Base-by-base conservation (phyloP, 495 filamentous ascomycete genomes). In the Lindgomyces ingoldianus region DNA sequence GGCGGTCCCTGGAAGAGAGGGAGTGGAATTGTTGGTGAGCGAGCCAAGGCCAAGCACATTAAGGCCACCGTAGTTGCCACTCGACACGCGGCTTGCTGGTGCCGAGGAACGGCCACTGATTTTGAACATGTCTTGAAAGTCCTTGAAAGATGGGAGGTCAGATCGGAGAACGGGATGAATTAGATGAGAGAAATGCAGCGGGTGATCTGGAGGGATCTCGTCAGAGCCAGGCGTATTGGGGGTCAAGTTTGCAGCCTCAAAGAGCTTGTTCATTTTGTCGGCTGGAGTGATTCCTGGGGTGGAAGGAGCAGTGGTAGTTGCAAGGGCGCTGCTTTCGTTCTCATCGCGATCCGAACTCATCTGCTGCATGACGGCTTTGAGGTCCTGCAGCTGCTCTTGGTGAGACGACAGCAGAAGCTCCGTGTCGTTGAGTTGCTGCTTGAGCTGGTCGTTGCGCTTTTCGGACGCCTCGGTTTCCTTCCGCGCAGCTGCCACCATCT, bases 281-380 rank as follows among this genome's bases (percentile, higher is more conserved):
- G 57, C 62, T 64, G 64, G 69, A 55, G 59, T 29, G 72, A 74
- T 80, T 57, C 76, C 86, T 65, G 83, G 92, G 68, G 83, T 95
- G 64, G 79, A 87, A 45, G 83, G 94, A 68, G 81, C 85, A 52
- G 86, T 89, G 48, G 86, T 88, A 41, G 81, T 87, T 63, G 69
- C 75, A 46, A 76, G 77, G 22, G 81, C 83, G 65, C 77, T 88
- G 25, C 75, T 72, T 25, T 89, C 86, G 42, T 77, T 65, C 36
- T 88, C 91, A 62, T 93, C 91, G 53, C 83, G 83, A 60, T 90
- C 85, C 39, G 81, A 76, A n/a, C 82, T 83, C 85, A 96, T 91
- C 52, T 87, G 83, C 78, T 96, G 90, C 88, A 98, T 90, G 57
- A 95, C 91, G 6, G 82, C 80, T 74, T 98, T 98, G 42, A 98